phyloP scores from a whole-genome alignment of 2,329 filamentous ascomycete species.

The Graphilbum fragrans region DNA sequence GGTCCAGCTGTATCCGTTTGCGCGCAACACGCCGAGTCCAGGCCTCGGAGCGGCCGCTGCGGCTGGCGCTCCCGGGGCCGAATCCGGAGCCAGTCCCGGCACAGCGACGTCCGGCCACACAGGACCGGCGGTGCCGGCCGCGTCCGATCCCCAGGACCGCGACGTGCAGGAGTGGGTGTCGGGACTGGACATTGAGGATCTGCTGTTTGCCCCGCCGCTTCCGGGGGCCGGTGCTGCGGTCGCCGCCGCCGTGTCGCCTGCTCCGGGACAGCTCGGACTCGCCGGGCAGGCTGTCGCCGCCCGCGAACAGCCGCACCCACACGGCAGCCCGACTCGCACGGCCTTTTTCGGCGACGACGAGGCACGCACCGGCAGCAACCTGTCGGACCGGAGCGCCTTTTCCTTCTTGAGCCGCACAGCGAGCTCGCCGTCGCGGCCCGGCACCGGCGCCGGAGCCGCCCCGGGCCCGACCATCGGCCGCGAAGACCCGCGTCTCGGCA shows the following conservation, averaged over 20 bases:
- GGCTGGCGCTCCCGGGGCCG: no score
- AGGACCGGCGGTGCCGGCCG: neutral
- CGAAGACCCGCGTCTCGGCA: constrained; percentile 12
- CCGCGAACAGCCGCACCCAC: constrained; percentile 19
- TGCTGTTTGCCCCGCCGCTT: constrained; percentile 28
- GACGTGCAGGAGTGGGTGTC: constrained; percentile 48
- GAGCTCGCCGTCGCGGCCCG: constrained; percentile 21
- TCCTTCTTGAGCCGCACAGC: constrained; percentile 17
- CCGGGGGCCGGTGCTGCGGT: constrained; percentile 4
- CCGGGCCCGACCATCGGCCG: neutral
- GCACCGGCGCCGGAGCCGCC: neutral
- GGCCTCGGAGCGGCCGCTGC: constrained; percentile 14
- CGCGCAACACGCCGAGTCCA: constrained; percentile 23
- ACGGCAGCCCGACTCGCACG: constrained; percentile 9
- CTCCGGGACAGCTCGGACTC: neutral
- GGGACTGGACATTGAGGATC: constrained; percentile 41
- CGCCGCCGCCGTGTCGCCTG: constrained; percentile 3
- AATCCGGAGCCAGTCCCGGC: neutral
- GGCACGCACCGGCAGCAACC: constrained; percentile 40
- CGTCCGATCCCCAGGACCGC: constrained; percentile 24
- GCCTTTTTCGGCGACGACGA: constrained; percentile 26
- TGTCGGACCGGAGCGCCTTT: constrained; percentile 40
- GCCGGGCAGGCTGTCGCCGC: constrained; percentile 5
- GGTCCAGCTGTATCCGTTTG: constrained; percentile 10
- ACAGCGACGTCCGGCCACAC: neutral